Percentiles rank a stretch among this genome's conserved stretches.
phyloP scores from a whole-genome alignment of 306 rosid species.

The Gastrolobium bilobum region DNA sequence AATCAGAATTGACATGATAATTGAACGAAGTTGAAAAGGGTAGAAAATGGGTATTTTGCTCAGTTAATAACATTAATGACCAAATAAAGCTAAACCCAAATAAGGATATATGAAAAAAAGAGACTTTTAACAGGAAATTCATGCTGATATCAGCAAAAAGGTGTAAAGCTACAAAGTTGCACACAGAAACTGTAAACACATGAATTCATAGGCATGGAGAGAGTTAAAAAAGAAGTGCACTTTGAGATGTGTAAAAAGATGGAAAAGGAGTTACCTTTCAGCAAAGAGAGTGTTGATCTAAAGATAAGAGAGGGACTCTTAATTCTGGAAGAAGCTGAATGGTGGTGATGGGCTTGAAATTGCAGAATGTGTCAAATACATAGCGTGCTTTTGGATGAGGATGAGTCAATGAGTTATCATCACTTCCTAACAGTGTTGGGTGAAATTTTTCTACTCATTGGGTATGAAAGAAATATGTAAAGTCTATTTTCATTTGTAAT shows the following conservation, averaged over 20 bases:
- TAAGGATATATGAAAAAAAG: not conserved
- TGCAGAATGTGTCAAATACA: not conserved
- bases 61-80: not conserved
- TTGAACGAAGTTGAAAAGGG: not conserved
- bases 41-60: not conserved
- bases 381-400: constrained; percentile 7
- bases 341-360: constrained; percentile 19
- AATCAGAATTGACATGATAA: not conserved
- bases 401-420: not conserved
- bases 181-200: not conserved
- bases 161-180: not conserved
- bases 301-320: constrained; percentile 26
- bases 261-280: constrained; percentile 39
- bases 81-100: not conserved
- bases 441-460: too few relatives aligned
- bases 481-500: too few relatives aligned
- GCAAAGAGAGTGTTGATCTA: constrained; percentile 34
- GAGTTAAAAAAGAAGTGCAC: not conserved
- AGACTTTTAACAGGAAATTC: not conserved
- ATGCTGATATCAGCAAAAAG: not conserved
- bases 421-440: not conserved
- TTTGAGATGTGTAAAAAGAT: not conserved
- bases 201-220: constrained; percentile 9
- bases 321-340: constrained; percentile 11
- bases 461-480: too few relatives aligned